A percentile compares a stretch with the other conserved stretches of the same genome.
These are phyloP conservation scores for Suillus clintonianus DNA, from an alignment of 768 basidiomycete genomes.

Conservation along the genomic window DNA sequence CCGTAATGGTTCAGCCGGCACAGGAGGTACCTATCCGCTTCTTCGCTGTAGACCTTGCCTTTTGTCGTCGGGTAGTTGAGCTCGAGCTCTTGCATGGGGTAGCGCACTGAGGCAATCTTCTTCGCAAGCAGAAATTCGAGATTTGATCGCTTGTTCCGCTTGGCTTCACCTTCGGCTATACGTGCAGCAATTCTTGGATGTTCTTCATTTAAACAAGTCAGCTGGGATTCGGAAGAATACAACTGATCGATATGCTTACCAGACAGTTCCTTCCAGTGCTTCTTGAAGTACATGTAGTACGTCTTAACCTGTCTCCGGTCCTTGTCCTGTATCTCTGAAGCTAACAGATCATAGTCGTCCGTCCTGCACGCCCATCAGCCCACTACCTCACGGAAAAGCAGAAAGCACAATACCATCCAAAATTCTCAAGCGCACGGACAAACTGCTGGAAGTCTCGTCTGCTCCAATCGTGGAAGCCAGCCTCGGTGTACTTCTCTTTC, in stretches of 20 bases:
- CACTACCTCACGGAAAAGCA: background rate
- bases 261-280: slow-evolving; percentile 83
- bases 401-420: slow-evolving; percentile 67
- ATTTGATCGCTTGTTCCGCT: slow-evolving; percentile 84
- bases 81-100: slow-evolving; percentile 97
- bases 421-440: slow-evolving; percentile 70
- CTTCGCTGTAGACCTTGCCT: slow-evolving; percentile 95
- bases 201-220: slow-evolving; percentile 43
- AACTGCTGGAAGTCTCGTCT: slow-evolving; percentile 93
- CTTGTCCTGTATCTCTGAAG: slow-evolving; percentile 85
- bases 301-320: slow-evolving; percentile 70
- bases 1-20: slow-evolving; percentile 90
- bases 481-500: slow-evolving; percentile 74
- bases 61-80: slow-evolving; percentile 95
- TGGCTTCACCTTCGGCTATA: slow-evolving; percentile 86
- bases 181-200: slow-evolving; percentile 80
- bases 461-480: slow-evolving; percentile 92
- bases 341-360: slow-evolving; percentile 66
- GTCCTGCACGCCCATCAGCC: slow-evolving; percentile 42
- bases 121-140: slow-evolving; percentile 74
- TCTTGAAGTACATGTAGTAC: slow-evolving; percentile 85
- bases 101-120: slow-evolving; percentile 81
- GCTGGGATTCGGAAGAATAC: background rate
- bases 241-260: slow-evolving; percentile 45
- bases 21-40: slow-evolving; percentile 94